Evolutionary conservation across 2,329 filamentous ascomycete genomes (phyloP), one percentile per base, ranked within the genome.

Genomic region (Alternaria postmessia): DNA sequence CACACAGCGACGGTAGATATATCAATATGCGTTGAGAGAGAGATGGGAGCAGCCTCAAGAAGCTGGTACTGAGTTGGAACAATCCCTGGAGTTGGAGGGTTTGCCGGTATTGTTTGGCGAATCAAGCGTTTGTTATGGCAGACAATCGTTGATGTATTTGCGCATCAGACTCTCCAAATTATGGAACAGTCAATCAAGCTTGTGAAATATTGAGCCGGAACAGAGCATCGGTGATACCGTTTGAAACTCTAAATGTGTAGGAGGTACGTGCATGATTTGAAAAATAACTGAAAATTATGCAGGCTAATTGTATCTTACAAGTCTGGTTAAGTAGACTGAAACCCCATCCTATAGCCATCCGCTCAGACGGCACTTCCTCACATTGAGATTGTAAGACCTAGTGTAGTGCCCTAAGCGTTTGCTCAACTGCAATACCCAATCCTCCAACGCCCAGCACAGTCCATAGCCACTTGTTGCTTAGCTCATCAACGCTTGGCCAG

Each of bases 401-500:
- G 47, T 75, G 69, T 22, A 78, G 57, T 12, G 70, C 69, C 58
- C 76, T 75, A 34, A 78, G 52, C n/a, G 70, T 63, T 62, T 78
- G 73, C 71, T 88, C 86, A 9, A 84, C 57, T 3, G 80, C 76
- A 0, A 84, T 82, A 22, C 82, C 85, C 3, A 80, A 76, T 11
- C 79, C 81, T 12, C 87, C 86, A 39, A 80, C 76, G 1, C 81
- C 85, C 11, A 84, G 59, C 1, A 88, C 80, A 22, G 78, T 78
- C 83, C 86, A 86, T 3, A 83, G 71, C 87, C 86, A 89, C 60
- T 83, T 82, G 64, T 88, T 88, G 22, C 68, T 73, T 7, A 85
- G 55, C 73, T 88, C 84, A 30, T 78, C 72, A 1, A 80, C 48
- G 11, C 77, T 77, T 1, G 86, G 87, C 86, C 86, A 89, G 75